These are phyloP conservation scores for Nakazawaea siamensis DNA, from an alignment of 805 yeast species.

Conservation along the genomic window DNA sequence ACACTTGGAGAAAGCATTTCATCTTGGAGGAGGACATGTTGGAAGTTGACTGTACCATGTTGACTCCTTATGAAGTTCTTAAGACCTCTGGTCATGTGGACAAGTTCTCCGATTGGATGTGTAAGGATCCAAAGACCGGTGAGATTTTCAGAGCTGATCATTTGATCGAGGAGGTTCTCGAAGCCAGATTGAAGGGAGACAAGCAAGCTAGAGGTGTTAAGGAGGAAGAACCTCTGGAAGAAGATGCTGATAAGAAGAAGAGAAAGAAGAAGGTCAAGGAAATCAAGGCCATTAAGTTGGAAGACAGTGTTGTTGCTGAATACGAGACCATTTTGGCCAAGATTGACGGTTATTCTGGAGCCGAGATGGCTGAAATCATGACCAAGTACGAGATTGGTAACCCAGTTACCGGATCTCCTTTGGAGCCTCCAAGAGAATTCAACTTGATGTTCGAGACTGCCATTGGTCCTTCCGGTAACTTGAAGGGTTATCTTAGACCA, in stretches of 20 bases:
- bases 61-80: conserved; percentile 95
- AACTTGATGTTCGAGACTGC: conserved; percentile 99
- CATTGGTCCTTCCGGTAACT: conserved; percentile 95
- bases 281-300: conserved; percentile 80
- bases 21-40: conserved; percentile 97
- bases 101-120: conserved; percentile 99
- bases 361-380: conserved; percentile 85
- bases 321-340: conserved; percentile 83
- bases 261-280: conserved; percentile 95
- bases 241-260: conserved; percentile 70
- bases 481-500: conserved; percentile 94
- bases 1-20: conserved; percentile 96
- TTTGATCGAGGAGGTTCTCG: conserved; percentile 94
- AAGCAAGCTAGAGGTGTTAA: conserved; percentile 89
- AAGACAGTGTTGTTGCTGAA: conserved; percentile 69
- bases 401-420: conserved; percentile 81
- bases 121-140: conserved; percentile 90
- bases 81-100: conserved; percentile 99
- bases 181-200: conserved; percentile 93
- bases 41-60: conserved; percentile 96
- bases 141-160: conserved; percentile 99
- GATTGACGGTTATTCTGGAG: conserved; percentile 94
- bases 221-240: conserved; percentile 57
- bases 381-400: conserved; percentile 74
- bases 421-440: conserved; percentile 90